These are phyloP conservation scores for Silene conica DNA, from an alignment of 148 eudicot genomes.

Conservation along the genomic window DNA sequence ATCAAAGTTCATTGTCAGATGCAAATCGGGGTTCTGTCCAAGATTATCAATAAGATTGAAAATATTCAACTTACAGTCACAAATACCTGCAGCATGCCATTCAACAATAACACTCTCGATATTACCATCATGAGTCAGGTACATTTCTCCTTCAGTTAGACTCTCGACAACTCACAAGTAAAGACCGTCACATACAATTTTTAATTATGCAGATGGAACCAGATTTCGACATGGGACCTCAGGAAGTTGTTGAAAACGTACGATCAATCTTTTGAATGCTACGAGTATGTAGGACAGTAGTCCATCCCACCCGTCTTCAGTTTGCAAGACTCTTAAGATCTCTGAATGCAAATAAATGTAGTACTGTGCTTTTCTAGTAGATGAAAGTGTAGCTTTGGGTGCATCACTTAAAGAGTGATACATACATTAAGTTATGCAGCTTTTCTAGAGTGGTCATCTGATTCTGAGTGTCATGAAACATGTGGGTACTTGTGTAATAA, in stretches of 20 bases:
- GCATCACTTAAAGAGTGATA: no score
- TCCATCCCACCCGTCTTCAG: neutral
- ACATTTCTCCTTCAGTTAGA: neutral
- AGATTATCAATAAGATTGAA: constrained; percentile 16
- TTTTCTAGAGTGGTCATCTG: neutral
- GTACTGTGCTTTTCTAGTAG: neutral
- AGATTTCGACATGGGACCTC: constrained; percentile 19
- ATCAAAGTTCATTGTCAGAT: constrained; percentile 19
- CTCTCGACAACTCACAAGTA: no score
- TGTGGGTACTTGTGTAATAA: no score
- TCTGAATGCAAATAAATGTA: constrained; percentile 7
- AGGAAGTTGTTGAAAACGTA: constrained; percentile 10
- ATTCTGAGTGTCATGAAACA: no score
- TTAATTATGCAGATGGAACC: constrained; percentile 17
- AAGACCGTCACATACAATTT: neutral
- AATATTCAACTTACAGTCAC: constrained; percentile 9
- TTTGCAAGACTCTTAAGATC: neutral
- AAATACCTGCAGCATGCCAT: constrained; percentile 12
- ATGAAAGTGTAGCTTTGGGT: neutral
- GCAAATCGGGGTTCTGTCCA: constrained; percentile 15
- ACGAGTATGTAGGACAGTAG: neutral
- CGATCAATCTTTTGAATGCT: constrained; percentile 9
- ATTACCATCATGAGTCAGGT: constrained; percentile 22
- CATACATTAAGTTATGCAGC: neutral
- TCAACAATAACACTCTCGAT: constrained; percentile 7